A percentile compares a stretch with the other conserved stretches of the same genome.
phyloP scores from a whole-genome alignment of 768 basidiomycete genomes.

The Fomitopsis pulvina region DNA sequence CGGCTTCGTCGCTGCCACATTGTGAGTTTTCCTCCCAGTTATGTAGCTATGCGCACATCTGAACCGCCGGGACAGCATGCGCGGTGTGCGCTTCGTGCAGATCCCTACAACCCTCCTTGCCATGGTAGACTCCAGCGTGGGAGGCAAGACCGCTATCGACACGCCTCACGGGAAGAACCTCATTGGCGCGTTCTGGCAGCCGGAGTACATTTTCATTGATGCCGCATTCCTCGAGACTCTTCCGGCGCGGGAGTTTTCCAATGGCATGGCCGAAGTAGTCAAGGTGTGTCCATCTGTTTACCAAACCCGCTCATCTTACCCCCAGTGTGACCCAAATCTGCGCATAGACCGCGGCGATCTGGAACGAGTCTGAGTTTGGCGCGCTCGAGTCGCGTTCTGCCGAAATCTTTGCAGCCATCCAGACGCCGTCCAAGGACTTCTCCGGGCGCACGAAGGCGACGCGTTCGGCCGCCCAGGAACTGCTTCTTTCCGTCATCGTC shows the following conservation, averaged over 20 bases:
- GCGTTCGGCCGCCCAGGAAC: slow-evolving; percentile 69
- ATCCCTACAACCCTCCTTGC: slow-evolving; percentile 95
- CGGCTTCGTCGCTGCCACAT: slow-evolving; percentile 95
- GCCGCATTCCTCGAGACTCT: slow-evolving; percentile 93
- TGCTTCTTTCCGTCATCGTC: slow-evolving; percentile 86
- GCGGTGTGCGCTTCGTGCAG: slow-evolving; percentile 91
- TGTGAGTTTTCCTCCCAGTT: slow-evolving; percentile 50
- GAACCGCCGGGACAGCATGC: slow-evolving; percentile 60
- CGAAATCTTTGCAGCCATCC: slow-evolving; percentile 83
- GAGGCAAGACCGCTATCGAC: slow-evolving; percentile 99
- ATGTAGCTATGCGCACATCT: slow-evolving; percentile 4
- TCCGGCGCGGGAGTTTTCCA: slow-evolving; percentile 89
- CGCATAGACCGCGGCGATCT: slow-evolving; percentile 93
- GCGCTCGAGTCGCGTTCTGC: slow-evolving; percentile 80
- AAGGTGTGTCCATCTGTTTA: slow-evolving; percentile 51
- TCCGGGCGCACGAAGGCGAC: slow-evolving; percentile 53
- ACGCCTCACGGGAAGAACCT: slow-evolving; percentile 98
- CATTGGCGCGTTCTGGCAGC: slow-evolving; percentile 98
- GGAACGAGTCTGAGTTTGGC: slow-evolving; percentile 87
- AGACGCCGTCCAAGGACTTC: slow-evolving; percentile 54
- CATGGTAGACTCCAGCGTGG: slow-evolving; percentile 98
- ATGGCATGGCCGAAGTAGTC: slow-evolving; percentile 97
- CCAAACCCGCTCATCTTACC: not conserved
- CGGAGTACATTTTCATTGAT: slow-evolving; percentile 95
- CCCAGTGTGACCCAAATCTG: not conserved